phyloP scores from a whole-genome alignment of 345 rosid genomes.

The Cardamine chenopodiifolia region DNA sequence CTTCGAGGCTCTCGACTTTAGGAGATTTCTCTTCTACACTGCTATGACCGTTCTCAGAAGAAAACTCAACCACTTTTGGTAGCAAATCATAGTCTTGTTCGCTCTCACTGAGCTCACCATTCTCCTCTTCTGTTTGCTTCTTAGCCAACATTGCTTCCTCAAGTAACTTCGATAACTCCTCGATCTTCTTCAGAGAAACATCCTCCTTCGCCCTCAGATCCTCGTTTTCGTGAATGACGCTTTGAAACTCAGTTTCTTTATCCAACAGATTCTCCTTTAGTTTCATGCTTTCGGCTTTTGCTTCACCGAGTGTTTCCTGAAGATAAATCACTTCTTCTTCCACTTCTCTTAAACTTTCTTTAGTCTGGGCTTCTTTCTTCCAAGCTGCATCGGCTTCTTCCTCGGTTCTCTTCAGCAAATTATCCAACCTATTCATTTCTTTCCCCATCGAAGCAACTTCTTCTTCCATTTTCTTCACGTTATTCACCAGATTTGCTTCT shows the following conservation, averaged over 20 bases:
- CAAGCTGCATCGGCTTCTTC: constrained; percentile 69
- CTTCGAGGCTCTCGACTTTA: constrained; percentile 48
- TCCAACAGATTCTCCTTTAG: constrained; percentile 71
- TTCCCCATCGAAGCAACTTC: constrained; percentile 67
- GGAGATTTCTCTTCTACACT: constrained; percentile 67
- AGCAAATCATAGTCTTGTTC: constrained; percentile 95
- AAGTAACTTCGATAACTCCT: constrained; percentile 77
- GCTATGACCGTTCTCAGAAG: constrained; percentile 88
- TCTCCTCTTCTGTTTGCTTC: constrained; percentile 64
- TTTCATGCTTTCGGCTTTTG: constrained; percentile 69
- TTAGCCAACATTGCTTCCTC: constrained; percentile 68
- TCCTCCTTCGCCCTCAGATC: constrained; percentile 70
- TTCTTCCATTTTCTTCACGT: constrained; percentile 68
- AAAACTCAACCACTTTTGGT: constrained; percentile 92
- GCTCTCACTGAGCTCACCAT: constrained; percentile 76
- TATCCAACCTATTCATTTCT: constrained; percentile 69
- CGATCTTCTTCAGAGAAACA: constrained; percentile 60
- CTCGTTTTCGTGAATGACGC: constrained; percentile 67
- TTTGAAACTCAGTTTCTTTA: constrained; percentile 85
- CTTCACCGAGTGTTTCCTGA: constrained; percentile 77
- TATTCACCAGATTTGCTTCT: constrained; percentile 60
- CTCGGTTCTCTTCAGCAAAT: constrained; percentile 67
- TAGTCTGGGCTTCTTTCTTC: constrained; percentile 73
- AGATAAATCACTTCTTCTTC: constrained; percentile 79
- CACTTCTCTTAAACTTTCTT: constrained; percentile 71